A percentile compares a stretch with the other conserved stretches of the same genome.
Conservation (phyloP, 768 basidiomycete genomes). For the Boletus rubropictus region DNA sequence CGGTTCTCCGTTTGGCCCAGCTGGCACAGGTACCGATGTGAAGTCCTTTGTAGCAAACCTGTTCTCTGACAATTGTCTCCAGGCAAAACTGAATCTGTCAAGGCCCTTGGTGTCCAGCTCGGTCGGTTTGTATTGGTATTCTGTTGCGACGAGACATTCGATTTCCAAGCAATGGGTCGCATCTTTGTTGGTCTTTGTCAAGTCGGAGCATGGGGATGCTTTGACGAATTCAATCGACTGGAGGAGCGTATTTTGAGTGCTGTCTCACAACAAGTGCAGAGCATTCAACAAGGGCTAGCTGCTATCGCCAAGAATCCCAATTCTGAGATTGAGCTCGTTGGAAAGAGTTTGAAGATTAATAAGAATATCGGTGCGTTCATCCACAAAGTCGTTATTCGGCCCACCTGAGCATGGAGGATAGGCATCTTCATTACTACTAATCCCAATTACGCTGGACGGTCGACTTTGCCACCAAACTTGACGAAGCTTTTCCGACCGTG, state of each 20-base stretch:
- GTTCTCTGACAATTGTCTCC: constrained; percentile 6
- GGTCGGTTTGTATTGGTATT: constrained; percentile 99
- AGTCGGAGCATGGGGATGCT: constrained; percentile 98
- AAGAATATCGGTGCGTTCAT: constrained; percentile 72
- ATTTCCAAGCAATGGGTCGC: constrained; percentile 99
- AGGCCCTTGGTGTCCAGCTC: constrained; percentile 94
- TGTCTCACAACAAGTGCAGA: constrained; percentile 98
- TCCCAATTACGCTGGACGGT: constrained; percentile 97
- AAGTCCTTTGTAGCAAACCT: neutral
- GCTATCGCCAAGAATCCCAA: constrained; percentile 76
- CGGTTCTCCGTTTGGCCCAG: constrained; percentile 96
- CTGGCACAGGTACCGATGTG: constrained; percentile 72
- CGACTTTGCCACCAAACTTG: constrained; percentile 79
- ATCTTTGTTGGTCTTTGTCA: constrained; percentile 98
- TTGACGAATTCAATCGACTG: constrained; percentile 96
- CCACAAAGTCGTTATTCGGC: neutral
- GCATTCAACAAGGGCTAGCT: constrained; percentile 93
- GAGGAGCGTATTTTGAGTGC: constrained; percentile 97
- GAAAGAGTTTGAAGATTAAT: constrained; percentile 89
- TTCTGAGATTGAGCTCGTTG: constrained; percentile 91
- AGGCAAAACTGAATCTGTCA: constrained; percentile 99
- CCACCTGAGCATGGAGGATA: constrained; percentile 26
- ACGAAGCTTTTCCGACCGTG: constrained; percentile 92
- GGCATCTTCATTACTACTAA: constrained; percentile 99
- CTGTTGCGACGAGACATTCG: constrained; percentile 99